Conservation (phyloP, 768 basidiomycete genomes). For the Strobilomyces dryophilus region DNA sequence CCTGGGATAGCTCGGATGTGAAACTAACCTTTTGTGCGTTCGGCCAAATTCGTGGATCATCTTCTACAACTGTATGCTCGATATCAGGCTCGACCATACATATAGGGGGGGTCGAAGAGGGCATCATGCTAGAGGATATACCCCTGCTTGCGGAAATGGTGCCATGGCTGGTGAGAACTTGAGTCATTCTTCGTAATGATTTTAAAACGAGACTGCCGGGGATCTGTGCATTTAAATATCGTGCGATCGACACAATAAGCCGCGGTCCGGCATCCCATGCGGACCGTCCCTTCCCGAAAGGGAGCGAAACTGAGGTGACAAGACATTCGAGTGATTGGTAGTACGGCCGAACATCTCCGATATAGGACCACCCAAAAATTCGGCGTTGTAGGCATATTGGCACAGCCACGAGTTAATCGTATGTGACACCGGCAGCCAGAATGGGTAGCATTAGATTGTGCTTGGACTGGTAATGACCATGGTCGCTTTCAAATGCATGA, state of each 20-base stretch:
- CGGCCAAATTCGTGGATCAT: constrained; percentile 66
- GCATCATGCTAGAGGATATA: not conserved
- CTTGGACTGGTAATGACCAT: not conserved
- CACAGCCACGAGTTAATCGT: not conserved
- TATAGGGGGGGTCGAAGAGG: not conserved
- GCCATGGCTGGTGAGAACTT: not conserved
- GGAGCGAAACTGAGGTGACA: not conserved
- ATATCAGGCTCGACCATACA: constrained; percentile 26
- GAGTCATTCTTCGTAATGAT: constrained; percentile 5
- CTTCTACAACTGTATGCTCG: constrained; percentile 41
- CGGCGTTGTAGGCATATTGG: not conserved
- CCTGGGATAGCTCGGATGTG: too few relatives aligned
- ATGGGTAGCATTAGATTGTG: not conserved
- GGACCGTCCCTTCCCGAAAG: not conserved
- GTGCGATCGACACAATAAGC: not conserved
- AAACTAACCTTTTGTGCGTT: constrained; percentile 47
- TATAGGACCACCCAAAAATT: not conserved
- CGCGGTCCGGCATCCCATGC: not conserved
- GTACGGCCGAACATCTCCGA: constrained; percentile 11
- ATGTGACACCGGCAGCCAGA: not conserved
- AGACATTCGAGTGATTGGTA: not conserved
- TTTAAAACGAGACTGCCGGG: not conserved
- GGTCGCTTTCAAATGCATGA: not conserved
- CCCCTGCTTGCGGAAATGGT: not conserved
- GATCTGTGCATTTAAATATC: constrained; percentile 4